Percentiles rank a stretch among this genome's conserved stretches.
Conservation (phyloP, 1,284 basidiomycete species). For the Irpex lacteus region DNA sequence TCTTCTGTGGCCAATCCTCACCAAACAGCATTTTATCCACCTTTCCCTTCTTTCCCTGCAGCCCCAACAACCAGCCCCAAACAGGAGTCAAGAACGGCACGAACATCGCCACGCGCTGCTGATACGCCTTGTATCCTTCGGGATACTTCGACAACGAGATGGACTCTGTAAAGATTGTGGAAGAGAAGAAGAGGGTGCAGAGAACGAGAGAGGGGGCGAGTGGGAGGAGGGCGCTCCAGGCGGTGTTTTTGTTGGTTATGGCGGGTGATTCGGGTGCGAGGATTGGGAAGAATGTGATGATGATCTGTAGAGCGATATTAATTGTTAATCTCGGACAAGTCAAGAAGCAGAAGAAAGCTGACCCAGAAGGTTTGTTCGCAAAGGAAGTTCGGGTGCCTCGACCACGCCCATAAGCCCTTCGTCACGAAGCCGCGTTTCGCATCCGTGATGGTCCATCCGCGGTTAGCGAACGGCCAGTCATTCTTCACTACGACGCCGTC, state of each 20-base stretch:
- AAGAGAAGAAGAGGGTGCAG: conserved; percentile 67
- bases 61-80: conserved; percentile 35
- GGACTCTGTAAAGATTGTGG: conserved; percentile 77
- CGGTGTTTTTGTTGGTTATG: conserved; percentile 22
- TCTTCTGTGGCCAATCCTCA: conserved; percentile 11
- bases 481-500: conserved; percentile 39
- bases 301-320: conserved; percentile 40
- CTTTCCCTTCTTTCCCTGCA: conserved; percentile 32
- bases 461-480: conserved; percentile 66
- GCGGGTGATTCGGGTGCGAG: conserved; percentile 43
- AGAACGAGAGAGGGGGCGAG: conserved; percentile 57
- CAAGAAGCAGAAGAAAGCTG: conserved; percentile 21
- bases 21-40: conserved; percentile 45
- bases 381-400: conserved; percentile 88
- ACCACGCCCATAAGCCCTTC: conserved; percentile 82
- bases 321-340: background rate
- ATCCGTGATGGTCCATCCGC: conserved; percentile 66
- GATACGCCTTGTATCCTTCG: conserved; percentile 67
- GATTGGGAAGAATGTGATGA: conserved; percentile 68
- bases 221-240: conserved; percentile 36
- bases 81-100: conserved; percentile 51
- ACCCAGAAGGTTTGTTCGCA: conserved; percentile 92
- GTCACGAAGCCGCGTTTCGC: conserved; percentile 83
- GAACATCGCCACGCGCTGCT: conserved; percentile 83
- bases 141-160: conserved; percentile 82